Percentiles rank a stretch among this genome's conserved stretches.
Evolutionary conservation across 441 rosid species (phyloP).

Genomic region (Erodium moschatum): DNA sequence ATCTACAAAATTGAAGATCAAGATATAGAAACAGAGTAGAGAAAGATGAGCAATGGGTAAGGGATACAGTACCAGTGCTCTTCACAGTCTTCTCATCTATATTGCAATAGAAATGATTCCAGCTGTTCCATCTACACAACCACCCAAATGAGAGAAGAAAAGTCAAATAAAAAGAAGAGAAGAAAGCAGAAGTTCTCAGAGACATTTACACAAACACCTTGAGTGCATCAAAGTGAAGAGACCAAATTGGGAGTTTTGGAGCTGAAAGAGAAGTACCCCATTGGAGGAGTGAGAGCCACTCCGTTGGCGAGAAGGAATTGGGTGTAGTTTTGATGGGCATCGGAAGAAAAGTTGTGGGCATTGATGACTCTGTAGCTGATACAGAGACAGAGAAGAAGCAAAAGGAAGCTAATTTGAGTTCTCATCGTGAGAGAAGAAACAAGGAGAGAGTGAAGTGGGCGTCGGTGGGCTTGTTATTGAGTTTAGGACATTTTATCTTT

Average conservation of each 20-base stretch:
- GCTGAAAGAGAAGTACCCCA: constrained; percentile 28
- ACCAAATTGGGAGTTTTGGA: no score
- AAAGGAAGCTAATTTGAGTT: constrained; percentile 5
- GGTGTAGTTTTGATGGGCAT: constrained; percentile 14
- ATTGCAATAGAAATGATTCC: constrained; percentile 45
- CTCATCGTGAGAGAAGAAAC: constrained; percentile 6
- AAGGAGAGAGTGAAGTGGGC: background rate
- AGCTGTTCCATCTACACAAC: constrained; percentile 43
- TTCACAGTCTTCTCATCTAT: constrained; percentile 35
- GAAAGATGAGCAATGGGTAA: background rate
- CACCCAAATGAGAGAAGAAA: background rate
- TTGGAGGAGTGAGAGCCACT: constrained; percentile 44
- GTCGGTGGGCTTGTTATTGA: background rate
- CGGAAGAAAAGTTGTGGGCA: constrained; percentile 7
- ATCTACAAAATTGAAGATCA: no score
- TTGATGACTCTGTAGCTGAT: no score
- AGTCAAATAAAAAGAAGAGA: no score
- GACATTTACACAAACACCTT: background rate
- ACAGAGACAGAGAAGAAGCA: constrained; percentile 12
- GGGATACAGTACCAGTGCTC: constrained; percentile 27
- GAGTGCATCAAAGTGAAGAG: background rate
- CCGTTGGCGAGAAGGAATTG: constrained; percentile 38
- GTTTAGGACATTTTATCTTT: background rate
- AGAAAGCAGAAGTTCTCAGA: background rate
- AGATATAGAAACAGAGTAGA: no score